Base-by-base conservation (phyloP, 2,329 filamentous ascomycete species). In the Apiospora koreana region DNA sequence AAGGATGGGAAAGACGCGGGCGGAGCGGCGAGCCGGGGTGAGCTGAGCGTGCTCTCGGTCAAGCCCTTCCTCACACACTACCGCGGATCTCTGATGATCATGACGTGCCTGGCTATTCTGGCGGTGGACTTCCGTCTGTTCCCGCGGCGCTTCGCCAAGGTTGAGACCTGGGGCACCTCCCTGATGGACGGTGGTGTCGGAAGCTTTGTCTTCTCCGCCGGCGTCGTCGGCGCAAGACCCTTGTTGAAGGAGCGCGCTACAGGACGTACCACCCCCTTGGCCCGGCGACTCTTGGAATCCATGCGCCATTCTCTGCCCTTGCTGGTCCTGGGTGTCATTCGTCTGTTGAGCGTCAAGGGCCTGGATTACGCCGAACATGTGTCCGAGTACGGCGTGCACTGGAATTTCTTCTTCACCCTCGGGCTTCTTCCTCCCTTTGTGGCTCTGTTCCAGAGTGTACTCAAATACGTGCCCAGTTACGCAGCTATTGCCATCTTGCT, bases 351-450 rank as follows among this genome's bases (percentile, higher is more conserved):
- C 75, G 95, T 98, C 78, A 99, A 99, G 82, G 93, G 94, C 8
- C 85, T 98, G 41, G 94, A 98, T 79, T 99, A 99, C 79, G 95
- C 95, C 3, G 96, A 99, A 80, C 96, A 99, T 83, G 94, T 98
- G 71, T 94, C 94, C 18, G 96, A 99, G 79, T 99, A 99, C 78
- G 96, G 96, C 58, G 94, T 99, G 12, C 96, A 99, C 81, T 99
- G 96, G 96, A 99, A 99, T 81, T 99, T 99, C 81, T 99, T 99
- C 86, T 98, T 98, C 82, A 99, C 96, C 0, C 86, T 99, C 12
- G 95, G 91, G 7, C 88, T 98, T 65, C 83, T 99, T 31, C 94
- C 95, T 0, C 95, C 95, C 0, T 97, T 97, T 76, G 91, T 97
- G 68, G 94, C 95, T 38, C 80, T 96, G 0, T 93, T 95, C 72